Conservation (phyloP, 495 filamentous ascomycete genomes). For the Baudoinia panamericana region DNA sequence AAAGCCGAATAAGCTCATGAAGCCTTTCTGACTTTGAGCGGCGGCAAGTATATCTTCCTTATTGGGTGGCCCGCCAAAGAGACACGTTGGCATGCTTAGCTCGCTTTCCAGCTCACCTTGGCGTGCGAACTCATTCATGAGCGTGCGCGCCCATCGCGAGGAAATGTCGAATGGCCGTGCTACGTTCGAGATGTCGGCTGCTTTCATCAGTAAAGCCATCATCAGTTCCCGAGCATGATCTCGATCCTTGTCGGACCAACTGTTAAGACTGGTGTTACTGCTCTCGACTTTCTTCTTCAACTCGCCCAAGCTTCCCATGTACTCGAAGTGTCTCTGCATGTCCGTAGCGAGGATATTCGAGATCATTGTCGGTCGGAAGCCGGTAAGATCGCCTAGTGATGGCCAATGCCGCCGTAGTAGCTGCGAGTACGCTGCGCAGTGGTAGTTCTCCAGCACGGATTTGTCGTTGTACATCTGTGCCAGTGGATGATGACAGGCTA, state of each 20-base stretch:
- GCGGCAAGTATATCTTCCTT: slow-evolving; percentile 69
- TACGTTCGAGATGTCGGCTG: slow-evolving; percentile 97
- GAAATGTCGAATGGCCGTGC: slow-evolving; percentile 68
- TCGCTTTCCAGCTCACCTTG: slow-evolving; percentile 87
- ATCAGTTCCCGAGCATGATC: slow-evolving; percentile 63
- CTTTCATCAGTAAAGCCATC: slow-evolving; percentile 89
- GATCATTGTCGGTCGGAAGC: slow-evolving; percentile 81
- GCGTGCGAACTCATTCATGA: slow-evolving; percentile 86
- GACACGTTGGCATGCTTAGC: slow-evolving; percentile 69
- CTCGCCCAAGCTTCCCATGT: slow-evolving; percentile 70
- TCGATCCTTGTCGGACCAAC: slow-evolving; percentile 58
- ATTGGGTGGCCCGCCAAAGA: slow-evolving; percentile 72
- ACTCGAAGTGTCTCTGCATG: slow-evolving; percentile 93
- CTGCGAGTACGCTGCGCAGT: slow-evolving; percentile 93
- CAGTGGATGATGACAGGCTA: slow-evolving; percentile 82
- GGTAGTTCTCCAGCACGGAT: slow-evolving; percentile 93
- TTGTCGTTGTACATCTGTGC: slow-evolving; percentile 98
- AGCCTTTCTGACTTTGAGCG: slow-evolving; percentile 77
- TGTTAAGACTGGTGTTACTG: slow-evolving; percentile 42
- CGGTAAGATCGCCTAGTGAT: slow-evolving; percentile 53
- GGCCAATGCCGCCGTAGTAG: slow-evolving; percentile 92
- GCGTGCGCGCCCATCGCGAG: slow-evolving; percentile 71
- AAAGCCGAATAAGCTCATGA: slow-evolving; percentile 90
- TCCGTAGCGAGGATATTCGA: slow-evolving; percentile 92
- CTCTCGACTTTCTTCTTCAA: slow-evolving; percentile 62